These are phyloP conservation scores for Ceratobasidium sp. DNA, from an alignment of 1,284 basidiomycete genomes.

Conservation along the genomic window DNA sequence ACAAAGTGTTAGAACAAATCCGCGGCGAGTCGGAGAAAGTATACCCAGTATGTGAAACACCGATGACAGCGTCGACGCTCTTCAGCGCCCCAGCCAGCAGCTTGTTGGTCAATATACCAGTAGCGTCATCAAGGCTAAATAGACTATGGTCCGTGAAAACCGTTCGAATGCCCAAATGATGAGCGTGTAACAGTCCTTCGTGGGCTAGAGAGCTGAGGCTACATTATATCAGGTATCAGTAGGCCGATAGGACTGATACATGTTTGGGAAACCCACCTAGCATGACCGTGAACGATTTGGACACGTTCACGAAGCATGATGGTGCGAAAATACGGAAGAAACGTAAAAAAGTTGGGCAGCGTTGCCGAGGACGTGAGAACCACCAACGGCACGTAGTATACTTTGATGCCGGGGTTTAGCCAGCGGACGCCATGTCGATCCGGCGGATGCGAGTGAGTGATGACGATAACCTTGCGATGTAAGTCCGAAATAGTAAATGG, in stretches of 20 bases:
- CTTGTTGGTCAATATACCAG: conserved; percentile 97
- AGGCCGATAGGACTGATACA: neutral
- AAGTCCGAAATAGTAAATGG: conserved; percentile 35
- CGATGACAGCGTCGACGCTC: conserved; percentile 94
- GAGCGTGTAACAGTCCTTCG: conserved; percentile 92
- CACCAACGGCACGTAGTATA: conserved; percentile 93
- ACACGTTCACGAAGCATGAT: conserved; percentile 92
- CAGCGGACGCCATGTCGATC: conserved; percentile 91
- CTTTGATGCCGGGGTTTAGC: conserved; percentile 88
- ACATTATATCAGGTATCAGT: neutral
- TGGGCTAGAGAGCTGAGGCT: conserved; percentile 90
- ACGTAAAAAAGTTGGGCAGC: conserved; percentile 93
- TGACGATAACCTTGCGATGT: conserved; percentile 83
- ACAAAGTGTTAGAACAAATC: too few species aligned
- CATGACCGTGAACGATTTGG: conserved; percentile 92
- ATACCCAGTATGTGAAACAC: conserved; percentile 97
- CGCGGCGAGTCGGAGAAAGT: conserved; percentile 51
- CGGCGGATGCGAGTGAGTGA: conserved; percentile 92
- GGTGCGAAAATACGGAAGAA: conserved; percentile 90
- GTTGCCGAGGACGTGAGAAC: conserved; percentile 93
- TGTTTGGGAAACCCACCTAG: conserved; percentile 58
- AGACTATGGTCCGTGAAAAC: conserved; percentile 98
- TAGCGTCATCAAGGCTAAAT: conserved; percentile 96
- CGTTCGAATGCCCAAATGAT: conserved; percentile 85
- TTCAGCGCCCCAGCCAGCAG: conserved; percentile 87